These are phyloP conservation scores for Pseudisothecium myosuroides DNA, from an alignment of 225 moss, liverwort and hornwort species.

Conservation along the genomic window DNA sequence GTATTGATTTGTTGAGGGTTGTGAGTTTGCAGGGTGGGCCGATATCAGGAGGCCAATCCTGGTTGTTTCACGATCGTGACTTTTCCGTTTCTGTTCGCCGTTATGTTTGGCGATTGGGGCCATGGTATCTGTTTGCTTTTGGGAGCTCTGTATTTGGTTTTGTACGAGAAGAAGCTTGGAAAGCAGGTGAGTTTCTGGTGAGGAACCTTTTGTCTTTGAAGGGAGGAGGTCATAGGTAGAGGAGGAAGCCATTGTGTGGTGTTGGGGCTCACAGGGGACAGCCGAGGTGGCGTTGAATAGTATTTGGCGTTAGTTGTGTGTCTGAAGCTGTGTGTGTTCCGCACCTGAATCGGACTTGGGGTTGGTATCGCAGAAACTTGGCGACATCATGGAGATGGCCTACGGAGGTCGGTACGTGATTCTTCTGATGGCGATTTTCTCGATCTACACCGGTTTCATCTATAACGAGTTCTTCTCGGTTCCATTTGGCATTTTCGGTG, in stretches of 20 bases:
- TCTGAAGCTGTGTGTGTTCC: neutral
- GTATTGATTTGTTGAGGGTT: neutral
- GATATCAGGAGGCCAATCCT: conserved; percentile 98
- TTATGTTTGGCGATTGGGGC: conserved; percentile 99
- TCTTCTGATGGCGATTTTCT: conserved; percentile 91
- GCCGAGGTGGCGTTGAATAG: neutral
- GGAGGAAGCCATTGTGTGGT: neutral
- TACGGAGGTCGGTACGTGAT: conserved; percentile 95
- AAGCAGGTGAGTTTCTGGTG: conserved; percentile 45
- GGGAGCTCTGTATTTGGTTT: conserved; percentile 60
- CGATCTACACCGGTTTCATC: conserved; percentile 91
- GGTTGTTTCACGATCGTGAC: conserved; percentile 89
- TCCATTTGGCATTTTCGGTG: conserved; percentile 49
- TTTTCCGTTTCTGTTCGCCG: conserved; percentile 95
- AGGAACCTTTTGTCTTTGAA: neutral
- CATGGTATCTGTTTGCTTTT: conserved; percentile 73
- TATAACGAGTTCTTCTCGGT: conserved; percentile 98
- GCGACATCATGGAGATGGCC: conserved; percentile 98
- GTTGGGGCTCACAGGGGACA: neutral
- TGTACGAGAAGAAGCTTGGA: conserved; percentile 63
- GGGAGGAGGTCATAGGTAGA: neutral
- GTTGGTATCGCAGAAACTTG: conserved; percentile 59
- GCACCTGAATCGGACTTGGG: neutral
- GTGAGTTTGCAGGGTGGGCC: conserved; percentile 56
- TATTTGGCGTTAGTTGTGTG: neutral